Conservation (phyloP, 352 stramenopile genomes). For the Phytophthora nicotianae region DNA sequence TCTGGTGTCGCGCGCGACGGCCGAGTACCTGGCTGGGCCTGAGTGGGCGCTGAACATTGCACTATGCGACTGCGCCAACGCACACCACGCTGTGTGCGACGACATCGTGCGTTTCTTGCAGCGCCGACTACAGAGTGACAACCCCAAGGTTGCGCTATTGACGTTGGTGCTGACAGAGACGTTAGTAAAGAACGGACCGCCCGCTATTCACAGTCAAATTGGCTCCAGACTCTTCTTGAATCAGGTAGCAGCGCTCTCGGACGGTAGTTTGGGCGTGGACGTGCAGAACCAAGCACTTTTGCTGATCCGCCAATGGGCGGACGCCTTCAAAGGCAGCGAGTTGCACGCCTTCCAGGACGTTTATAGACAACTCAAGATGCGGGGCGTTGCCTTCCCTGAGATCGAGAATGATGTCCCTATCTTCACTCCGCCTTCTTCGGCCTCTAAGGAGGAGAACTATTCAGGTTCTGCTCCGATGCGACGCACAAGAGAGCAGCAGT, state of each 20-base stretch:
- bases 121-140: constrained; percentile 57
- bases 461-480: neutral
- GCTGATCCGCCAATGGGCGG: constrained; percentile 85
- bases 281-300: constrained; percentile 77
- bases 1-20: constrained; percentile 67
- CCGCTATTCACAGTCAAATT: constrained; percentile 58
- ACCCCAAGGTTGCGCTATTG: constrained; percentile 49
- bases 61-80: constrained; percentile 73
- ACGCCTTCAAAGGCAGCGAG: constrained; percentile 56
- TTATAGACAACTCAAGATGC: constrained; percentile 79
- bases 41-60: constrained; percentile 82
- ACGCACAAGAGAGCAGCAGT: constrained; percentile 60
- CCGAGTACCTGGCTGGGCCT: constrained; percentile 46
- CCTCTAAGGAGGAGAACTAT: constrained; percentile 5
- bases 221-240: constrained; percentile 66
- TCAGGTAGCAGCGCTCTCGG: constrained; percentile 67
- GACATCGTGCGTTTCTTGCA: constrained; percentile 67
- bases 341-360: constrained; percentile 74
- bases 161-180: constrained; percentile 74
- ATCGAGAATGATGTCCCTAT: constrained; percentile 69
- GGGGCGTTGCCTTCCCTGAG: constrained; percentile 73
- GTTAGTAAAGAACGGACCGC: constrained; percentile 81
- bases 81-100: constrained; percentile 47
- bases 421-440: constrained; percentile 69
- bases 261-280: constrained; percentile 70